Conservation (phyloP, 2,329 filamentous ascomycete species). For the Macroventuria anomochaeta region DNA sequence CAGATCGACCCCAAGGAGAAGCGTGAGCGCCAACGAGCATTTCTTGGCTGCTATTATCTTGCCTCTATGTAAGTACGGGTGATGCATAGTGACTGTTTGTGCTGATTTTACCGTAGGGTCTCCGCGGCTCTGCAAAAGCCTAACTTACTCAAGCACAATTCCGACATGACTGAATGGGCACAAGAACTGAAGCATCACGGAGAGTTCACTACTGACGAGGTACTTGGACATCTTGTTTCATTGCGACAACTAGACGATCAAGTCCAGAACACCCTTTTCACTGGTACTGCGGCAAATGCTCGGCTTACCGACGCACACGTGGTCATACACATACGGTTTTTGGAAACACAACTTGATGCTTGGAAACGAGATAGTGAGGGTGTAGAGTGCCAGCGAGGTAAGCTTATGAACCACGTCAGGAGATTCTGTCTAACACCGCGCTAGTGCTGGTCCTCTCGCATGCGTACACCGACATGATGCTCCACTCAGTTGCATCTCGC, state of each 20-base stretch:
- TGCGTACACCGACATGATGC: slow-evolving; percentile 36
- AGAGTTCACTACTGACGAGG: slow-evolving; percentile 38
- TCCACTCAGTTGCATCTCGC: slow-evolving; percentile 38
- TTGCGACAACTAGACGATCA: slow-evolving; percentile 44
- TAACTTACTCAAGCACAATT: slow-evolving; percentile 38
- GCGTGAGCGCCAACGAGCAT: slow-evolving; percentile 39
- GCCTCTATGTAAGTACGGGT: slow-evolving; percentile 35
- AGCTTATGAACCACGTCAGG: background rate
- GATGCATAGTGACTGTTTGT: background rate
- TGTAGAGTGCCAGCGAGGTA: slow-evolving; percentile 30
- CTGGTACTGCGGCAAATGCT: slow-evolving; percentile 25
- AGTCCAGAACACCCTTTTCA: slow-evolving; percentile 39
- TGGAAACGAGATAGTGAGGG: slow-evolving; percentile 28
- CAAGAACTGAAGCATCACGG: slow-evolving; percentile 22
- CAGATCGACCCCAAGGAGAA: slow-evolving; percentile 25
- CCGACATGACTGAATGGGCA: slow-evolving; percentile 39
- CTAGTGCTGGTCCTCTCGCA: slow-evolving; percentile 39
- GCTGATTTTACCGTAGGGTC: slow-evolving; percentile 27
- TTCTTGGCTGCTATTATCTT: slow-evolving; percentile 45
- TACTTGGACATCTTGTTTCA: slow-evolving; percentile 32
- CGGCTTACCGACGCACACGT: slow-evolving; percentile 38
- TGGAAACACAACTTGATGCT: slow-evolving; percentile 36
- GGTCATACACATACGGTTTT: slow-evolving; percentile 37
- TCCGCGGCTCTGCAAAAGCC: slow-evolving; percentile 40
- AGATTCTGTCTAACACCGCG: background rate